Conservation (phyloP, 148 eudicot species). For the Rhododendron williamsianum region DNA sequence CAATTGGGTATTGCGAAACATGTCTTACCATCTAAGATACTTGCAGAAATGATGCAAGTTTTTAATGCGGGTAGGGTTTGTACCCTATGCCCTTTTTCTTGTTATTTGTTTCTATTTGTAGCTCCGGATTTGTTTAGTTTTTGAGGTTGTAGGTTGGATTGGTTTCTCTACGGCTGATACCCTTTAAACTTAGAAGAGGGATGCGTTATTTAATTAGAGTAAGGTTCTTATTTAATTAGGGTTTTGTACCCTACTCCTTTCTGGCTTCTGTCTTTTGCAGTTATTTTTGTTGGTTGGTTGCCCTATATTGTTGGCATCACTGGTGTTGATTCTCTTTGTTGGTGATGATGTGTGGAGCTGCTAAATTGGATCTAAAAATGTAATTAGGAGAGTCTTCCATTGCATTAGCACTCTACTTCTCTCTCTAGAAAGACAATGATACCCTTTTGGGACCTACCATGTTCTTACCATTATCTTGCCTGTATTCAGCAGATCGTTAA, state of each 20-base stretch:
- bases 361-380: neutral
- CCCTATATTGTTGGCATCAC: neutral
- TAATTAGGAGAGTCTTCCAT: neutral
- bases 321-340: neutral
- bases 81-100: neutral
- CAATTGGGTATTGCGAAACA: neutral
- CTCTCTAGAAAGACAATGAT: neutral
- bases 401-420: neutral
- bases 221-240: neutral
- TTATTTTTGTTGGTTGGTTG: neutral
- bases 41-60: neutral
- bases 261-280: neutral
- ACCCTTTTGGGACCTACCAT: neutral
- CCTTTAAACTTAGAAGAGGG: neutral
- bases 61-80: slow-evolving; percentile 7
- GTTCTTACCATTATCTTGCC: neutral
- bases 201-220: neutral
- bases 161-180: neutral
- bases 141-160: slow-evolving; percentile 2
- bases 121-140: neutral
- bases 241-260: neutral
- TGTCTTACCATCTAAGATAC: neutral
- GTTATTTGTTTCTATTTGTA: neutral
- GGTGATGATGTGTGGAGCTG: neutral
- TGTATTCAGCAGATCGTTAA: neutral